Conservation (phyloP, 768 basidiomycete species). For the Mycena maculata region DNA sequence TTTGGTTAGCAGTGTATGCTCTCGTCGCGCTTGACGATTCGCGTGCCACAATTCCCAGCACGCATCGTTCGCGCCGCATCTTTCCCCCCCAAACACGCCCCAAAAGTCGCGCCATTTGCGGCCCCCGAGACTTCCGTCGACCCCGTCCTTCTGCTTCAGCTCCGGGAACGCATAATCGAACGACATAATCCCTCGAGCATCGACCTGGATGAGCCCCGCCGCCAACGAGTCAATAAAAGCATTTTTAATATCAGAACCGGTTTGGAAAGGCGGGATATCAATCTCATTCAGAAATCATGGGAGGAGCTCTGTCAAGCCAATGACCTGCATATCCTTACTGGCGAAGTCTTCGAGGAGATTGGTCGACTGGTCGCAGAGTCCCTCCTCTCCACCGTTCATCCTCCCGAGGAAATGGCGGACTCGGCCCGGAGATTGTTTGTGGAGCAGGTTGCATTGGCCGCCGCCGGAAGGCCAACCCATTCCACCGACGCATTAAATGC, state of each 20-base stretch:
- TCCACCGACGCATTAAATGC: slow-evolving; percentile 61
- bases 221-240: slow-evolving; percentile 43
- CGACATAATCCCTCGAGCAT: slow-evolving; percentile 27
- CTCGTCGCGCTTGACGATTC: slow-evolving; percentile 2
- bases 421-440: slow-evolving; percentile 44
- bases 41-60: not conserved
- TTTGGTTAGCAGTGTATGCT: too few species aligned
- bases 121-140: slow-evolving; percentile 18
- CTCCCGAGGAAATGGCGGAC: slow-evolving; percentile 40
- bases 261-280: slow-evolving; percentile 48
- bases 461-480: slow-evolving; percentile 58
- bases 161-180: slow-evolving; percentile 30
- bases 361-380: slow-evolving; percentile 49
- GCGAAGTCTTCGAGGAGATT: slow-evolving; percentile 51
- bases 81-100: slow-evolving; percentile 18
- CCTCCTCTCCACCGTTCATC: slow-evolving; percentile 34
- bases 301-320: slow-evolving; percentile 53
- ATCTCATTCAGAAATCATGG: slow-evolving; percentile 53
- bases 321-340: slow-evolving; percentile 59
- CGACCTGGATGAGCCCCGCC: slow-evolving; percentile 27
- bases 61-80: slow-evolving; percentile 20
- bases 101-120: not conserved
- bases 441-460: slow-evolving; percentile 61
- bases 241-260: slow-evolving; percentile 54
- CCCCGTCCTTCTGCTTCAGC: slow-evolving; percentile 18